Conservation (phyloP, 2,329 filamentous ascomycete genomes). For the Amphichorda felina region DNA sequence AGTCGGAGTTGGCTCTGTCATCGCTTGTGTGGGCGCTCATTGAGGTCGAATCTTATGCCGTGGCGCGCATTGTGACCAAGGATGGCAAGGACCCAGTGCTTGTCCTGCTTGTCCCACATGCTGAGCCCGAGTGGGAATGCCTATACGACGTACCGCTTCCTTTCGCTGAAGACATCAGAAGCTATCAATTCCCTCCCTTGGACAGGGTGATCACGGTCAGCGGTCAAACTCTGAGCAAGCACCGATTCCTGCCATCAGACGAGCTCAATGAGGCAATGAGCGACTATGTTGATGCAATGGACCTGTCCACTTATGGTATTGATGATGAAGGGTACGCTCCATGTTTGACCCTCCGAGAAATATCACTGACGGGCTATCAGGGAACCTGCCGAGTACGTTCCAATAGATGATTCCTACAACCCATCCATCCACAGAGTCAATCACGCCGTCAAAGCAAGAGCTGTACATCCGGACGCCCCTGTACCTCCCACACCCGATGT, state of each 20-base stretch:
- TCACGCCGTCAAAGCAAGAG: slow-evolving; percentile 72
- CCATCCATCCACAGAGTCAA: slow-evolving; percentile 82
- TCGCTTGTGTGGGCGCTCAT: slow-evolving; percentile 81
- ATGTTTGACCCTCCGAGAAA: background rate
- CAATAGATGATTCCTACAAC: slow-evolving; percentile 72
- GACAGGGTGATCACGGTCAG: slow-evolving; percentile 82
- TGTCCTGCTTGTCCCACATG: slow-evolving; percentile 66
- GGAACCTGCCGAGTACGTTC: slow-evolving; percentile 54
- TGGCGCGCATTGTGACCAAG: slow-evolving; percentile 77
- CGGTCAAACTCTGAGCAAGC: slow-evolving; percentile 67
- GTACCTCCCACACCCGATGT: slow-evolving; percentile 50
- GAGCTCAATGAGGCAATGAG: slow-evolving; percentile 73
- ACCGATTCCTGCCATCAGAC: slow-evolving; percentile 69
- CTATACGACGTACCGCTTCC: slow-evolving; percentile 84
- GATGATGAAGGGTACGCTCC: slow-evolving; percentile 58
- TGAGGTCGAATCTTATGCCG: slow-evolving; percentile 74
- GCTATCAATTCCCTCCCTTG: slow-evolving; percentile 84
- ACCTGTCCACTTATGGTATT: slow-evolving; percentile 57
- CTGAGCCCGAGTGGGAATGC: slow-evolving; percentile 72
- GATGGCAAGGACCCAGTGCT: slow-evolving; percentile 69
- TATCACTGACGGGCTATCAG: slow-evolving; percentile 13
- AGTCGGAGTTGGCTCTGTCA: slow-evolving; percentile 73
- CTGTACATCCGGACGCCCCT: slow-evolving; percentile 57
- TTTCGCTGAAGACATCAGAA: slow-evolving; percentile 82
- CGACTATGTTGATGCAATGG: slow-evolving; percentile 88